Evolutionary conservation across 2,329 filamentous ascomycete genomes (phyloP), one percentile per base, ranked within the genome.

Genomic region (Xylaria sp.): DNA sequence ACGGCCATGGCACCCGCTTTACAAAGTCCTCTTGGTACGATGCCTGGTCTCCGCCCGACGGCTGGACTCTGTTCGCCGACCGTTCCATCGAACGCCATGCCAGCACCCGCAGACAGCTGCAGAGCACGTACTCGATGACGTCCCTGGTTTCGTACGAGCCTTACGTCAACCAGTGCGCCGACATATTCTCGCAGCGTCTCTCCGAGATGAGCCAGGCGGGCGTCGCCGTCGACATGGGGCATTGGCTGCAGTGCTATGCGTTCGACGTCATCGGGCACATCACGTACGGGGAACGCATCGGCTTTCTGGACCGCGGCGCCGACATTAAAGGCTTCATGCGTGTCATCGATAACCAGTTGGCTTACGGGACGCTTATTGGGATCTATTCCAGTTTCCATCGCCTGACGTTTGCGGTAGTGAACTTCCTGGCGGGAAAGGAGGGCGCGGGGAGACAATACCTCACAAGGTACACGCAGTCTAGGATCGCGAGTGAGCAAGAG

Each of bases 251-350:
- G 47, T 81, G 77, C 63, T 81, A 80, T 33, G 80, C 80, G 0
- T 81, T 81, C 60, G 80, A 81, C 58, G 79, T 81, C 1, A 79
- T 81, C 31, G 76, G 76, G 0, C 66, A 73, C 27, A 78, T 81
- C 39, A 81, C 79, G 0, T 79, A 74, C 56, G 71, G 72, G 10
- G 74, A 73, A 29, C 73, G 76, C 1, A 71, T 81, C 17, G 79
- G 79, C 0, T 81, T 80, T 33, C 69, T 81, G 1, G 78, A 81
- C 22, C 66, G 62, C 0, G 79, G 79, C 1, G 69, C 75, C 1
- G 79, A 81, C 27, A 63, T 81, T 0, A 71, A 65, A 0, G 71
- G 70, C 2, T 66, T 79, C 0, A 77, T 79, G 13, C 29, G 33
- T 0, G 69, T 71, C 1, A 58, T 79, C 5, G 74, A 77, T 7